A percentile compares a stretch with the other conserved stretches of the same genome.
Evolutionary conservation across 495 filamentous ascomycete species (phyloP).

Genomic region (Neurospora sp.): DNA sequence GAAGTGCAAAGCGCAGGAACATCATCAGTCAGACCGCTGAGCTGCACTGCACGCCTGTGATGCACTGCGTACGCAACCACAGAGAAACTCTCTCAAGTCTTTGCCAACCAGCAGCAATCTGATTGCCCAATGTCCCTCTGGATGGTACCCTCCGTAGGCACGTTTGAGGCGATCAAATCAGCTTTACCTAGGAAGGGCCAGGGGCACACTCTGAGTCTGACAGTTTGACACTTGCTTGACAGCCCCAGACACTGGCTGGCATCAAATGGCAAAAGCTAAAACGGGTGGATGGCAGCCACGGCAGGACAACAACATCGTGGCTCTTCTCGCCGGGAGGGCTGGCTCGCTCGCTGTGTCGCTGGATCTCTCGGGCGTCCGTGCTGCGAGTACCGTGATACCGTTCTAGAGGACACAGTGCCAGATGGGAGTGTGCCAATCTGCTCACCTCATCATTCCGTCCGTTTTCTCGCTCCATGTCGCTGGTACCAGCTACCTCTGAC

Average conservation of each 20-base stretch:
- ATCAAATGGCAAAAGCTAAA: not conserved
- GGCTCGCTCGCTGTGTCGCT: not conserved
- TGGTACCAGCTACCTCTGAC: not conserved
- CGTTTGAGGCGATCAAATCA: not conserved
- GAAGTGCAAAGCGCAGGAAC: not conserved
- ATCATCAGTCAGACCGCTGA: not conserved
- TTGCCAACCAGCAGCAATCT: not conserved
- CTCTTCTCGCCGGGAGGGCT: not conserved
- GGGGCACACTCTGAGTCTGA: not conserved
- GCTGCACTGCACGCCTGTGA: not conserved
- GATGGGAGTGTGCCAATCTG: not conserved
- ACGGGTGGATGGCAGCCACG: not conserved
- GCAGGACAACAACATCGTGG: not conserved
- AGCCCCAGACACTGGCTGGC: not conserved
- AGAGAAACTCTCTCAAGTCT: not conserved
- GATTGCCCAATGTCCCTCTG: not conserved
- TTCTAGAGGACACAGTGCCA: not conserved
- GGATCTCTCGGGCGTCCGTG: not conserved
- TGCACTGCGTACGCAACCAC: not conserved
- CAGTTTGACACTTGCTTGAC: not conserved
- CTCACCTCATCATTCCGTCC: slow-evolving; percentile 9
- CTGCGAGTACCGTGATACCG: not conserved
- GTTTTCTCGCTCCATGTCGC: not conserved
- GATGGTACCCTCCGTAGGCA: not conserved
- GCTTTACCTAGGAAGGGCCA: not conserved